A percentile compares a stretch with the other conserved stretches of the same genome.
These are phyloP conservation scores for Teratosphaeriaceae sp. DNA, from an alignment of 2,329 filamentous ascomycete species.

Conservation along the genomic window DNA sequence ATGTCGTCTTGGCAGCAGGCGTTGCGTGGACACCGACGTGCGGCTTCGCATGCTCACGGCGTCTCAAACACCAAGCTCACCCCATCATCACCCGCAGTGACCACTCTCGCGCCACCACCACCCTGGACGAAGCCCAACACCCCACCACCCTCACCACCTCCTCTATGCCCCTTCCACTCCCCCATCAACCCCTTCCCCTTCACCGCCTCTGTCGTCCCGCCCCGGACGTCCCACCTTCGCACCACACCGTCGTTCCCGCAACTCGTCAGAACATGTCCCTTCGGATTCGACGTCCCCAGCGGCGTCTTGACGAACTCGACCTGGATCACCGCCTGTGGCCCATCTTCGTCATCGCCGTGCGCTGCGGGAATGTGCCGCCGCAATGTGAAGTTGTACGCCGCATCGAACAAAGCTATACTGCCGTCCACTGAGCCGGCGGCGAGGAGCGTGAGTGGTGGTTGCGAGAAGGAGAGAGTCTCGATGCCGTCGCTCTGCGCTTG, in stretches of 20 bases:
- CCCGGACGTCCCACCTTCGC: conserved; percentile 75
- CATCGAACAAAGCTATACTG: conserved; percentile 78
- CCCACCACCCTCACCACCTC: conserved; percentile 79
- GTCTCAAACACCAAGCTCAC: conserved; percentile 56
- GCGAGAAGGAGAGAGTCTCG: conserved; percentile 64
- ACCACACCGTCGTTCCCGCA: conserved; percentile 91
- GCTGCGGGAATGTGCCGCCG: conserved; percentile 73
- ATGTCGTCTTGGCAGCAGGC: too few relatives aligned
- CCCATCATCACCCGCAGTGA: conserved; percentile 88
- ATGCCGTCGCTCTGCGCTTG: conserved; percentile 73
- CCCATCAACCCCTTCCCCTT: conserved; percentile 65
- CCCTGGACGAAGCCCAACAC: conserved; percentile 85
- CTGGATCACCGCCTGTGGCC: conserved; percentile 65
- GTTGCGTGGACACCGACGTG: too few relatives aligned
- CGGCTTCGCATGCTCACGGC: not conserved
- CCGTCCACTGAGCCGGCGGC: conserved; percentile 60
- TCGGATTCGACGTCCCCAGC: conserved; percentile 24
- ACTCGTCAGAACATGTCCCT: conserved; percentile 67
- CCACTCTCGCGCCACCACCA: conserved; percentile 64
- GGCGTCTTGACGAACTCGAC: conserved; percentile 68
- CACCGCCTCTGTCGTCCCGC: conserved; percentile 58
- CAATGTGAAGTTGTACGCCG: conserved; percentile 78
- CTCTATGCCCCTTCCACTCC: conserved; percentile 86
- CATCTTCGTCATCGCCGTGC: conserved; percentile 61
- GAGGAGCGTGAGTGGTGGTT: conserved; percentile 54